These are phyloP conservation scores for Polychaeton citri DNA, from an alignment of 2,329 filamentous ascomycete genomes.

Conservation along the genomic window DNA sequence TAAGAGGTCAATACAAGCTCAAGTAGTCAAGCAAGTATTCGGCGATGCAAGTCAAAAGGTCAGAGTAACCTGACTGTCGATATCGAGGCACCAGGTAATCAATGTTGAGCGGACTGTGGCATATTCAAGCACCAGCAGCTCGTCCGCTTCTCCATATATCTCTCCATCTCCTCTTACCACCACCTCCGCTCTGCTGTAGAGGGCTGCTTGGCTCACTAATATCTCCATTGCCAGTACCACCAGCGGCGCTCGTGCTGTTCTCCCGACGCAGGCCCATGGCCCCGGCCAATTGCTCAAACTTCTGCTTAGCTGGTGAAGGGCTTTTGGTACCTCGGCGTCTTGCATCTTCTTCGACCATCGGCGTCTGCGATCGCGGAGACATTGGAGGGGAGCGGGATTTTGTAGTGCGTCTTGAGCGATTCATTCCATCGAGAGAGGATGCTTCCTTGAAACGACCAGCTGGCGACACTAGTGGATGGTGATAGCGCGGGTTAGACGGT, in stretches of 20 bases:
- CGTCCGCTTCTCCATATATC: conserved; percentile 14
- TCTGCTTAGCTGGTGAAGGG: conserved; percentile 31
- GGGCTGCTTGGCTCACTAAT: conserved; percentile 6
- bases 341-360: conserved; percentile 5
- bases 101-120: too few species aligned
- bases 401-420: too few species aligned
- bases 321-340: conserved; percentile 11
- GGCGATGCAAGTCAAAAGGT: too few species aligned
- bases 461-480: conserved; percentile 1
- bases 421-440: conserved; percentile 13
- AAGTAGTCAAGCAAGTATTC: too few species aligned
- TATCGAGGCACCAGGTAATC: too few species aligned
- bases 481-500: conserved; percentile 1
- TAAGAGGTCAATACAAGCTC: too few species aligned
- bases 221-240: too few species aligned
- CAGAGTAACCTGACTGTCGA: too few species aligned
- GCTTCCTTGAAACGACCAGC: not conserved
- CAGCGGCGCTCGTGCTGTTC: conserved; percentile 17
- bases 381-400: conserved; percentile 6
- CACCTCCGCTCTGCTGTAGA: conserved; percentile 6
- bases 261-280: conserved; percentile 21
- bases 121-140: not conserved
- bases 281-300: conserved; percentile 33
- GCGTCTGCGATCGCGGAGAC: conserved; percentile 7
- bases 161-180: conserved; percentile 19